These are phyloP conservation scores for Aspergillus terreus DNA, from an alignment of 2,329 filamentous ascomycete species.

Conservation along the genomic window DNA sequence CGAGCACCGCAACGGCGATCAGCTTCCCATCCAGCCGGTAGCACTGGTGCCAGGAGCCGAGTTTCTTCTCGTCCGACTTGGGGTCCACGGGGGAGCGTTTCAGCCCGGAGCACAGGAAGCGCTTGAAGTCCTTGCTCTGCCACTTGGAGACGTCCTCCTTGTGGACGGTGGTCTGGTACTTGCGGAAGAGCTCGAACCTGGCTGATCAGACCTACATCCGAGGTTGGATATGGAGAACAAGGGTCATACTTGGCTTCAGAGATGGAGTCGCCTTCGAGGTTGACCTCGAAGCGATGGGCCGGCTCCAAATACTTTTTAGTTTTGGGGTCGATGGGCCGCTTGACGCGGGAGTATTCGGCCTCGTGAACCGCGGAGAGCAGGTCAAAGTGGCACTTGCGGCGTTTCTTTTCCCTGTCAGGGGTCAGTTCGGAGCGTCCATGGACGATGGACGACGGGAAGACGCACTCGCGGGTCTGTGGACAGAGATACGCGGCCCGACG, in stretches of 20 bases:
- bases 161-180: constrained; percentile 46
- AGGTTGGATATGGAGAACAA: no score
- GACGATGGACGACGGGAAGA: not conserved
- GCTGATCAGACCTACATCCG: not conserved
- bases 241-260: constrained; percentile 43
- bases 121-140: constrained; percentile 43
- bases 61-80: constrained; percentile 37
- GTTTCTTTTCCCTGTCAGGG: constrained; percentile 39
- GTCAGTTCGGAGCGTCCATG: not conserved
- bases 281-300: constrained; percentile 48
- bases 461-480: constrained; percentile 44
- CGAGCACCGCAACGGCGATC: constrained; percentile 47
- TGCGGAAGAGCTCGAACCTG: constrained; percentile 44
- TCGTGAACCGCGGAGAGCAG: constrained; percentile 40
- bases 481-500: constrained; percentile 43
- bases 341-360: constrained; percentile 42
- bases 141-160: constrained; percentile 43
- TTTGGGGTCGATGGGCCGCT: constrained; percentile 42
- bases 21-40: constrained; percentile 48
- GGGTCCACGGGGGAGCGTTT: constrained; percentile 34
- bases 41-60: constrained; percentile 50
- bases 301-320: constrained; percentile 45
- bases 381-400: constrained; percentile 43
- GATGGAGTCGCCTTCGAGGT: constrained; percentile 44
- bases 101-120: constrained; percentile 47